Percentiles rank a stretch among this genome's conserved stretches.
These are phyloP conservation scores for Malus sieversii DNA, from an alignment of 306 rosid genomes.

Conservation along the genomic window DNA sequence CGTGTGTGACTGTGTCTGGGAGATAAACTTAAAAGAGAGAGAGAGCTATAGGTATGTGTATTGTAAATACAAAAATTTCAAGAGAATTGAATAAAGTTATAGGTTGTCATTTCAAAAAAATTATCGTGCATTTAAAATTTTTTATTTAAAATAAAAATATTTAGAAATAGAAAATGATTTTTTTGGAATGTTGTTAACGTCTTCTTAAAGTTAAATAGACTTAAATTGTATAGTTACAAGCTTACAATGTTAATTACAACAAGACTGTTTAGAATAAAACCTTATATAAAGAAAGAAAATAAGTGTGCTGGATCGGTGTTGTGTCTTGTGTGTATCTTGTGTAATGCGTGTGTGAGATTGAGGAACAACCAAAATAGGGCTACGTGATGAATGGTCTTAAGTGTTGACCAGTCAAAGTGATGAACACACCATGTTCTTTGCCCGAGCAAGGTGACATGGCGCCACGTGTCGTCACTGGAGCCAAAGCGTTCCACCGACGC, in stretches of 20 bases:
- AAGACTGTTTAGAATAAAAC: too few species aligned
- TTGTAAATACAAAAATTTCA: too few species aligned
- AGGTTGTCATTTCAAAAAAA: too few species aligned
- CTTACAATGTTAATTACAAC: too few species aligned
- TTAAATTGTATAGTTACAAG: too few species aligned
- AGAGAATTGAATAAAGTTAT: too few species aligned
- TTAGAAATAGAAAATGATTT: too few species aligned
- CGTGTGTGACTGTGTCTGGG: slow-evolving; percentile 2
- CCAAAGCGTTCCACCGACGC: slow-evolving; percentile 17
- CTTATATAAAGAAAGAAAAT: neutral
- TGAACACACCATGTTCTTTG: slow-evolving; percentile 5
- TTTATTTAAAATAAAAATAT: too few species aligned
- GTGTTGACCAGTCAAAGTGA: slow-evolving; percentile 42
- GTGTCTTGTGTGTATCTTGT: neutral
- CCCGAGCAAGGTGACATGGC: neutral
- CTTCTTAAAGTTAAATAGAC: too few species aligned
- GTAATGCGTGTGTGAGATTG: neutral
- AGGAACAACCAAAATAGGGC: slow-evolving; percentile 24
- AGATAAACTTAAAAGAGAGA: neutral
- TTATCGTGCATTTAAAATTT: too few species aligned
- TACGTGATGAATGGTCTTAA: slow-evolving; percentile 16
- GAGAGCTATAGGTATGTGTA: neutral
- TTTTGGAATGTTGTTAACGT: too few species aligned
- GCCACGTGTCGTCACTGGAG: slow-evolving; percentile 8
- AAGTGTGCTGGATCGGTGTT: neutral